Percentiles rank a stretch among this genome's conserved stretches.
Conservation (phyloP, 352 stramenopile genomes). For the Sclerospora graminicola region DNA sequence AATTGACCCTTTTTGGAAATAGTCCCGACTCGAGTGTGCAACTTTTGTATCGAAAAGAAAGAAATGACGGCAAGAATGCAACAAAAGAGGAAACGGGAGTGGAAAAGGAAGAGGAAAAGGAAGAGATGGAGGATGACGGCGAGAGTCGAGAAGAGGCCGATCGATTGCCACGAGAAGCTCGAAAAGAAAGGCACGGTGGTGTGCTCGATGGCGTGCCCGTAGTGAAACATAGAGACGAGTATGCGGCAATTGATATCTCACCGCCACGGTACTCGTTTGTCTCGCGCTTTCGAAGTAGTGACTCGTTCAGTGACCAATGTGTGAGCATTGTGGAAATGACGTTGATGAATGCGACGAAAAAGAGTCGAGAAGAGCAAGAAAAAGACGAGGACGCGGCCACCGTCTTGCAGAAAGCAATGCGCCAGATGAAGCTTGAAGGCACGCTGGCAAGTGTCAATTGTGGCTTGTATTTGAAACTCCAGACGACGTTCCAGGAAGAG, state of each 20-base stretch:
- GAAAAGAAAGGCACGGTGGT: slow-evolving; percentile 48
- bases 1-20: slow-evolving; percentile 78
- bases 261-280: slow-evolving; percentile 72
- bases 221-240: slow-evolving; percentile 53
- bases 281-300: slow-evolving; percentile 65
- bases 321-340: slow-evolving; percentile 74
- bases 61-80: slow-evolving; percentile 1
- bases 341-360: slow-evolving; percentile 33
- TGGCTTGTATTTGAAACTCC: slow-evolving; percentile 59
- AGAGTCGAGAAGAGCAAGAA: slow-evolving; percentile 4
- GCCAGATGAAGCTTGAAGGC: slow-evolving; percentile 39
- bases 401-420: slow-evolving; percentile 27
- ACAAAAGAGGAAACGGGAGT: slow-evolving; percentile 8
- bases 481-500: slow-evolving; percentile 71
- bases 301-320: slow-evolving; percentile 78
- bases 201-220: slow-evolving; percentile 54
- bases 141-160: slow-evolving; percentile 16
- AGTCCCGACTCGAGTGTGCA: slow-evolving; percentile 70
- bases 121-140: slow-evolving; percentile 20
- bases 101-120: neutral
- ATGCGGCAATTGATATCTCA: slow-evolving; percentile 62
- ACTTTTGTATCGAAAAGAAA: slow-evolving; percentile 57
- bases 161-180: slow-evolving; percentile 22
- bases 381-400: slow-evolving; percentile 26
- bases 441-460: slow-evolving; percentile 72